These are phyloP conservation scores for Epicoccum nigrum DNA, from an alignment of 2,329 filamentous ascomycete genomes.

Conservation along the genomic window DNA sequence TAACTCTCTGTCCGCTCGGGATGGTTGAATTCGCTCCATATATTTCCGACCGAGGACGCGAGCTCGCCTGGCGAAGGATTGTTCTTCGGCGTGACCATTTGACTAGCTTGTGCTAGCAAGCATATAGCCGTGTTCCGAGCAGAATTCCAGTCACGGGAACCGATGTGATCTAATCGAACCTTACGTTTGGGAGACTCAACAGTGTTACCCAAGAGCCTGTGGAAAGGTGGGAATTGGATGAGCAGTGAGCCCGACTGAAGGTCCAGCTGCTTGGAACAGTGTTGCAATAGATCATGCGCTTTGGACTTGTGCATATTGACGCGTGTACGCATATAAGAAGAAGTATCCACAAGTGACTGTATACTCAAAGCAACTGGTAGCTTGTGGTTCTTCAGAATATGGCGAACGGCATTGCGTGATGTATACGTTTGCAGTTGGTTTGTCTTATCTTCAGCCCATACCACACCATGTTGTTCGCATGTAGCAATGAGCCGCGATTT, in stretches of 20 bases:
- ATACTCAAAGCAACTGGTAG: conserved; percentile 75
- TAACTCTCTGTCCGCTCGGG: conserved; percentile 19
- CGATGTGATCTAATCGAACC: conserved; percentile 16
- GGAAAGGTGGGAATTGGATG: conserved; percentile 36
- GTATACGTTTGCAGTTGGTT: conserved; percentile 81
- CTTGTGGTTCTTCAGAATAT: conserved; percentile 62
- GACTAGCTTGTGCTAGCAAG: conserved; percentile 56
- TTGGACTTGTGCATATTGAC: conserved; percentile 59
- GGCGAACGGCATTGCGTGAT: conserved; percentile 77
- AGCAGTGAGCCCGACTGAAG: conserved; percentile 43
- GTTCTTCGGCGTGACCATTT: conserved; percentile 56
- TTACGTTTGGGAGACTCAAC: conserved; percentile 10
- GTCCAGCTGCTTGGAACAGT: conserved; percentile 54
- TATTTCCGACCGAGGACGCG: conserved; percentile 44
- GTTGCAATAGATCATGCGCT: conserved; percentile 62
- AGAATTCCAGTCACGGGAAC: conserved; percentile 22
- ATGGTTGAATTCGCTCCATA: conserved; percentile 49
- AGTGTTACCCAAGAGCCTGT: conserved; percentile 22
- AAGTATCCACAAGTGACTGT: conserved; percentile 58
- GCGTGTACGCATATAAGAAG: conserved; percentile 57
- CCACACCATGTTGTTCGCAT: conserved; percentile 69
- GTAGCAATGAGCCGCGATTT: conserved; percentile 78
- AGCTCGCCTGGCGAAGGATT: conserved; percentile 53
- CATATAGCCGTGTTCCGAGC: conserved; percentile 47
- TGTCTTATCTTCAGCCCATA: conserved; percentile 85